Conservation (phyloP, 2,329 filamentous ascomycete genomes). For the Davidsoniella neocaledoniae region DNA sequence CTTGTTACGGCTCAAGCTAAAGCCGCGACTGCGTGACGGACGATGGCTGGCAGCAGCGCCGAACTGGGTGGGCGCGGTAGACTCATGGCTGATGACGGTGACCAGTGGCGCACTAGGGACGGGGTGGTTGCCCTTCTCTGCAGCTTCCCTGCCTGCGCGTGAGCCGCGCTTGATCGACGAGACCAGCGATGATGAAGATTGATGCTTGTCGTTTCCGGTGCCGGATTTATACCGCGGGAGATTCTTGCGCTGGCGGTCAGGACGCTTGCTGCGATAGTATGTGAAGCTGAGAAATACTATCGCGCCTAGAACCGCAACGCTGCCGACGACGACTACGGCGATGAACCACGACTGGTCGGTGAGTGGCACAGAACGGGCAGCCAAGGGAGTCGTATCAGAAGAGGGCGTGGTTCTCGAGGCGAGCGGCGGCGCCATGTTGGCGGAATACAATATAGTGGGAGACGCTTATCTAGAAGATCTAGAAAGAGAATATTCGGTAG, state of each 20-base stretch:
- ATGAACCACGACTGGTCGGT: conserved; percentile 11
- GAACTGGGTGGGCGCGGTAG: background rate
- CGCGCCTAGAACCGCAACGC: conserved; percentile 4
- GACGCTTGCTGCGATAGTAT: conserved; percentile 5
- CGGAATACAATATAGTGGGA: background rate
- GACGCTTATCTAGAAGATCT: background rate
- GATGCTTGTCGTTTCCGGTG: background rate
- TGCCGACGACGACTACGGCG: conserved; percentile 6
- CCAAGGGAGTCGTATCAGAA: background rate
- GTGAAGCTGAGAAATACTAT: conserved; percentile 5
- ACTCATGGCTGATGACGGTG: too few species aligned
- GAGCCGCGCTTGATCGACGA: conserved; percentile 6
- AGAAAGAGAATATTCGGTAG: background rate
- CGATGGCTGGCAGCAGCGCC: background rate
- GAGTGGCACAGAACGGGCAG: background rate
- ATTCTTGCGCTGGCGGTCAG: background rate
- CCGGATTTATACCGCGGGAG: background rate
- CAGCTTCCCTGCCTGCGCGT: too few species aligned
- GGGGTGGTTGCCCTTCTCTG: too few species aligned
- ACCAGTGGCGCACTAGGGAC: too few species aligned
- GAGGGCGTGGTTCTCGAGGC: background rate
- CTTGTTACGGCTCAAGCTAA: conserved; percentile 4
- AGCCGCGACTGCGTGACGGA: background rate
- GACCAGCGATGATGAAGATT: background rate
- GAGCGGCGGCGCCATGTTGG: background rate